Evolutionary conservation across 305 asterid species (phyloP), one percentile per base, ranked within the genome.

Genomic region (Rubia tinctorum): DNA sequence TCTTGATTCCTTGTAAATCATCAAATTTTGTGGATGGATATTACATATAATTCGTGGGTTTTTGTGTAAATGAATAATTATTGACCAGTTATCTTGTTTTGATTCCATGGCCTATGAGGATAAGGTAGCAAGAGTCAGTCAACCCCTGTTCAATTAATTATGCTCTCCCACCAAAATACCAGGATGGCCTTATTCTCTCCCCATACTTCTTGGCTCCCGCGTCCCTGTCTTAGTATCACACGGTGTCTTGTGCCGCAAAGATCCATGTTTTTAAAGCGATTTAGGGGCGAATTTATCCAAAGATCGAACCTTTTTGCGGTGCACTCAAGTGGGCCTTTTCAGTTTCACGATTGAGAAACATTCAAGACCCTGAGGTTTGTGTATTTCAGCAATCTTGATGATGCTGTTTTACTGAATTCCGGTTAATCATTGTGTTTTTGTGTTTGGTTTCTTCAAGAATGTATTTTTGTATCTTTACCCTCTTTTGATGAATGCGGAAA

Each of bases 231-330:
- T 39, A 22, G 47, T 34, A 20, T 9, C 68, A 63, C 68, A 14
- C 23, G 45, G 23, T 27, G 4, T 27, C 9, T 30, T 34, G 22
- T 63, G 20, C 43, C 44, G 18, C 15, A 66, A 20, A 66, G 27
- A 66, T 66, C 44, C 25, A 7, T 18, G 18, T 11, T 22, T 66
- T 42, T 25, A 7, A 37, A 66, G 55, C 44, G 55, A 42, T 22
- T 20, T 43, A 10, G 45, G 6, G 71, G 55, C 10, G 25, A 39
- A 43, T 43, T 66, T 20, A 5, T 20, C 10, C 23, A 42, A 66
- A 66, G 71, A 43, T 66, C 55, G 69, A 66, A 66, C 37, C 55
- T 42, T 66, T 66, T 66, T 20, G 55, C 53, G 42, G 56, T 40
- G 44, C 23, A 17, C 23, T 5, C 59, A 53, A 53, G 18, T 53